Base-by-base conservation (phyloP, 129 eudicot species). In the Flaveria sonorensis region DNA sequence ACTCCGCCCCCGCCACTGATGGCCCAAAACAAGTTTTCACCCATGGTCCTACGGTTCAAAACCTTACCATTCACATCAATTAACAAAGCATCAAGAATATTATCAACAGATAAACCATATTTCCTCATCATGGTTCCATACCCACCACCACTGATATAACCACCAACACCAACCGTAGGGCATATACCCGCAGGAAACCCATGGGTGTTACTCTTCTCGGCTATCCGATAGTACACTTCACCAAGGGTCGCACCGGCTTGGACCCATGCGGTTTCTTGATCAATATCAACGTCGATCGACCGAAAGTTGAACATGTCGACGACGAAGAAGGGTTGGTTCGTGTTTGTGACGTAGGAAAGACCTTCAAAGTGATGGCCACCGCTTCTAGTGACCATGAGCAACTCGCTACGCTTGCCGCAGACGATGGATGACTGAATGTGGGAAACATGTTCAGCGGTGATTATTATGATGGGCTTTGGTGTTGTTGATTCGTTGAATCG, bases 1-100 rank as follows among this genome's bases (percentile, higher is more conserved):
- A 28, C 74, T 21, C 74, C 59, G n/a, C 73, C 56, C 19, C 73
- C 73, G 2, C 73, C 73, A 0, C 30, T 43, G 11, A 69, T 43
- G 11, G 73, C 55, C 73, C 73, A 69, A 45, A 69, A 69, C 39
- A 69, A 40, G 11, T 69, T 59, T 21, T 69, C 73, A 36, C 73
- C 73, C 73, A 69, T 69, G 13, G 19, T 18, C 28, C 46, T 13
- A 5, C 73, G 36, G 23, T 69, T 6, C 19, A 20, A 42, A 12
- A 69, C 14, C 32, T 45, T 46, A 1, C 73, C 57, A 43, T 69
- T 46, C 26, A 18, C 73, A 42, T 69, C 56, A 2, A 69, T 46
- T 20, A 69, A 0, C 23, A 19, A 36, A 10, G 73, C 56, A 46
- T 69, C 56, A 11, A 69, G 19, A 40, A 45, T 18, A 21, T 69